Base-by-base conservation (phyloP, 2,329 filamentous ascomycete species). In the Thyridium curvatum region DNA sequence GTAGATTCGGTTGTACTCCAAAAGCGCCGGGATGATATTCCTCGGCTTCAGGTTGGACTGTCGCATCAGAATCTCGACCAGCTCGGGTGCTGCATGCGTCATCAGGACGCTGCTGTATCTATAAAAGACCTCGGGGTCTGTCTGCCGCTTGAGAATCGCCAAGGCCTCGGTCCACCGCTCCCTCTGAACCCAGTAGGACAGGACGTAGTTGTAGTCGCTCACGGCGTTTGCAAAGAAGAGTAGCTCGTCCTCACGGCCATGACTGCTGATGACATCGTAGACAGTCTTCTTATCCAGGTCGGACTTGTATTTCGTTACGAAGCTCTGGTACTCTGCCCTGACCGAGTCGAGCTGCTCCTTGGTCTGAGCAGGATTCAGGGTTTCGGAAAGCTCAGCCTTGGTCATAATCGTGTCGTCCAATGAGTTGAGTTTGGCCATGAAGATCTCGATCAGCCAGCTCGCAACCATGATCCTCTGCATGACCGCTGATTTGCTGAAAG, bases 401-500 rank as follows among this genome's bases (percentile, higher is more conserved):
- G 90, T 94, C 30, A 90, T 84, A 46, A 97, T 91, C 3, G 86
- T 90, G 60, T 98, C 93, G 54, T 98, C 93, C 4, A 98, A 72
- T 3, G 86, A 84, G 57, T 98, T 96, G 32, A 98, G 74, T 62
- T 95, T 96, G 5, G 89, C 86, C 89, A 98, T 98, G 61, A 91
- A 98, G 2, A 97, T 75, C 60, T 98, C 93, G 9, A 96, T 74
- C 32, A 98, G 74, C 93, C 93, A 98, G 48, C 84, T 90, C 2
- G 91, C 86, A 48, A 97, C 82, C 88, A 98, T 95, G 47, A 86
- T 84, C 42, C 91, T 74, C 62, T 98, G 93, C 90, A 98, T 98
- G 21, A 82, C 70, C 1, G 82, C 81, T 1, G 82, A 77, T 60
- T 90, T 94, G 59, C 89, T 94, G 55, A 89, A 82, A 1, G 78